These are phyloP conservation scores for Fereydounia khargensis DNA, from an alignment of 1,284 basidiomycete species.

Conservation along the genomic window DNA sequence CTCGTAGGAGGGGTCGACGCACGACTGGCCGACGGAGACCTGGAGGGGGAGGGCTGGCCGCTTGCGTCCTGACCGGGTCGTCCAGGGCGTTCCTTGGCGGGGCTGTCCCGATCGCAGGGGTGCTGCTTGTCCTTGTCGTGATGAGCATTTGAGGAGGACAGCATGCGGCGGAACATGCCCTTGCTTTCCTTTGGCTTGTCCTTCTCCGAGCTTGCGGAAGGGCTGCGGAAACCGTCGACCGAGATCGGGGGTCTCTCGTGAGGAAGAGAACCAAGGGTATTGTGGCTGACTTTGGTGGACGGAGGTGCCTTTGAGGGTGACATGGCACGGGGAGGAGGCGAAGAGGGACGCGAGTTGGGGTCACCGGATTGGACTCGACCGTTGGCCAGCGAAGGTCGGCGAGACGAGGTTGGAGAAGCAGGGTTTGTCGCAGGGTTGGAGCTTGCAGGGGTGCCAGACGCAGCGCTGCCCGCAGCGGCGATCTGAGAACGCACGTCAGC, in stretches of 20 bases:
- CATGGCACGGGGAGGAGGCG: slow-evolving; percentile 42
- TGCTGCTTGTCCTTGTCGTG: slow-evolving; percentile 20
- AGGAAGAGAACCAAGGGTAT: too few species aligned
- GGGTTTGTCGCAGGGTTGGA: slow-evolving; percentile 17
- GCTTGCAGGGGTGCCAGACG: neutral
- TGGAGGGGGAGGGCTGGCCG: slow-evolving; percentile 32
- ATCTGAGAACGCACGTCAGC: too few species aligned
- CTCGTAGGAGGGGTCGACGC: slow-evolving; percentile 37
- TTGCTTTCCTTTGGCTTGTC: slow-evolving; percentile 43
- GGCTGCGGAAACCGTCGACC: too few species aligned
- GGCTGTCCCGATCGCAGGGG: slow-evolving; percentile 4
- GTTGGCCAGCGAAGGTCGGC: slow-evolving; percentile 14
- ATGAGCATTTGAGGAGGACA: slow-evolving; percentile 26
- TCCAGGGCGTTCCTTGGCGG: slow-evolving; percentile 18
- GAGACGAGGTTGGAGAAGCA: slow-evolving; percentile 12
- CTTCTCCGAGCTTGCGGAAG: slow-evolving; percentile 12
- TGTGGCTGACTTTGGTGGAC: slow-evolving; percentile 36
- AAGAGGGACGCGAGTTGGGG: slow-evolving; percentile 15
- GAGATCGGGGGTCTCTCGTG: too few species aligned
- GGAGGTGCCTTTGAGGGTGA: slow-evolving; percentile 34
- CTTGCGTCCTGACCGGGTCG: slow-evolving; percentile 20
- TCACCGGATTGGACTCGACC: slow-evolving; percentile 1
- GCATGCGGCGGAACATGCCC: slow-evolving; percentile 52
- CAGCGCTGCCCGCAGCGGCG: too few species aligned
- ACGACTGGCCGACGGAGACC: slow-evolving; percentile 25